Evolutionary conservation across 306 rosid genomes (phyloP), one percentile per base, ranked within the genome.

Genomic region (Vigna hirtella): DNA sequence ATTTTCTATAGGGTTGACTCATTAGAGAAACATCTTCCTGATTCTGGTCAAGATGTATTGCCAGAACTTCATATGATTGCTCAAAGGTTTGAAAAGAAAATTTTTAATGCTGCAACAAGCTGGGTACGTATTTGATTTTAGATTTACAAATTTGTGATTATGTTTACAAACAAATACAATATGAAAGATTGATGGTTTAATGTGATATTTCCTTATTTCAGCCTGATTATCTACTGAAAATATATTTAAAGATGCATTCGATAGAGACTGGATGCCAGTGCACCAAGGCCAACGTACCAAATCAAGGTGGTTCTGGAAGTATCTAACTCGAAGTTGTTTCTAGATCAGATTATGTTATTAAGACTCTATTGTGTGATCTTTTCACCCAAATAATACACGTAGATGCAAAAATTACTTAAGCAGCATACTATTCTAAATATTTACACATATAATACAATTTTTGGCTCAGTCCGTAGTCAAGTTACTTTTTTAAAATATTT

Each of bases 61-160:
- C 89, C 26, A 22, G 97, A 92, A 83, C 97, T 94, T 50, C 74
- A 55, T 83, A 90, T 83, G 78, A 94, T 92, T 78, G 97, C 96
- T 77, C 85, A 83, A 74, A 89, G 97, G 81, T 89, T 90, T 81
- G 96, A 95, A 85, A 97, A 95, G 77, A 89, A 92, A 81, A 83
- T 92, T 81, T 92, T 83, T 74, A 61, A 82, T 72, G 92, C 89
- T 62, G 93, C 97, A 67, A 85, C 86, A 56, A 92, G 82, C 73
- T 89, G 89, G 96, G 97, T 94, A 84, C 42, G 28, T 73, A 17
- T 9, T 51, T 36, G 43, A 53, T 70, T 38, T 49, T 47, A 9
- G 43, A 34, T 50, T 40, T 79, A 15, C 15, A 62, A 15, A 53
- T 72, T 36, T 48, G 70, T 59, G 42, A 15, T 72, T 53, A 42